phyloP scores from a whole-genome alignment of 768 basidiomycete species.

The Lactarius evosmus region DNA sequence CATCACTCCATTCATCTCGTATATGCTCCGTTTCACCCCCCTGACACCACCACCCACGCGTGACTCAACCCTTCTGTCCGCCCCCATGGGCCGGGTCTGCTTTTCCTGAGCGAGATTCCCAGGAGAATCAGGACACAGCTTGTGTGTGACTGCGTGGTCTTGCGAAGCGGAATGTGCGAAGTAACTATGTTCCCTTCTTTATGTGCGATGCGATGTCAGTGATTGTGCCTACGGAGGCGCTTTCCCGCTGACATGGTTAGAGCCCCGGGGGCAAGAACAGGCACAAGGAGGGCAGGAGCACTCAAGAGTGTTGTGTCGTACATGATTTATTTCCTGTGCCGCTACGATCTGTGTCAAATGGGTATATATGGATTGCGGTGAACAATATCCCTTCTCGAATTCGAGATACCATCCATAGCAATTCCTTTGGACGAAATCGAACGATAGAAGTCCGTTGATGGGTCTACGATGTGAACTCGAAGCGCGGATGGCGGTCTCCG shows the following conservation, averaged over 20 bases:
- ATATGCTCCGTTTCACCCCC: neutral
- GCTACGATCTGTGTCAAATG: neutral
- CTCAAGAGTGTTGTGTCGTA: neutral
- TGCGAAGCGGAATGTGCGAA: no score
- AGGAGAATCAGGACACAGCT: neutral
- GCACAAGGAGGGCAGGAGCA: neutral
- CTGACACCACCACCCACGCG: neutral
- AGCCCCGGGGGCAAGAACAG: neutral
- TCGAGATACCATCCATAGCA: neutral
- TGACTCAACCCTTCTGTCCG: neutral
- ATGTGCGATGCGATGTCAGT: neutral
- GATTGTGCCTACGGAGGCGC: neutral
- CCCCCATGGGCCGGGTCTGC: neutral
- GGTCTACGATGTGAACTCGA: conserved; percentile 24
- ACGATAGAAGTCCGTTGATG: neutral
- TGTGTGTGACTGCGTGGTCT: no score
- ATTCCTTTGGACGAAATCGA: neutral
- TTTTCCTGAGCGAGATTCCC: neutral
- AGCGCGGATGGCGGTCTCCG: conserved; percentile 27
- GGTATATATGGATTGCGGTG: neutral
- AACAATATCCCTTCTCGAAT: neutral
- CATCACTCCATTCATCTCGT: neutral
- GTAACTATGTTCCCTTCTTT: neutral
- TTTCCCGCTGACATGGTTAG: neutral
- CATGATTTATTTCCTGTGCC: neutral